Base-by-base conservation (phyloP, 2,329 filamentous ascomycete species). In the Emergomyces orientalis region DNA sequence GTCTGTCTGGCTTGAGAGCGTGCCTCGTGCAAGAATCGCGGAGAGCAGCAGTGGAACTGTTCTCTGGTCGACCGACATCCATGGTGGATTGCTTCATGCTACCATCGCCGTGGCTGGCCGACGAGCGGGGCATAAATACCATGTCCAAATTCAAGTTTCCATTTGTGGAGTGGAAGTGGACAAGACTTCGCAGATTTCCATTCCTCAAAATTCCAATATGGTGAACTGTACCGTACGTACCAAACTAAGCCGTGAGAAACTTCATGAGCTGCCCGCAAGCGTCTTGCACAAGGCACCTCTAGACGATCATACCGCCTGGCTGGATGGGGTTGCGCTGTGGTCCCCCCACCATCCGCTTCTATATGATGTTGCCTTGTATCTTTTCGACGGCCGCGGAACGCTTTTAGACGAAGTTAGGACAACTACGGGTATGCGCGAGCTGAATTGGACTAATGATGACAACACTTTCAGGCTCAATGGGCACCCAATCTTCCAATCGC, bases 1-100 rank as follows among this genome's bases (percentile, higher is more conserved):
- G 69, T 81, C 81, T n/a, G 87, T 90, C 0, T 90, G 87, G 88
- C 70, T 90, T 7, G 84, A 88, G 69, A 81, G 81, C 22, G 80
- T 81, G 0, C 82, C 86, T 0, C 64, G 73, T 0, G 78, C 82
- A 63, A 76, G 86, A 65, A 79, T 89, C 57, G 80, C 79, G 0
- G 78, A 82, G 61, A 74, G 88, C 0, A 84, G 88, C 66, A 73
- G 78, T 1, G 86, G 86, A 1, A 88, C 85, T 0, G 76, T 88
- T 8, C 69, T 89, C 19, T 71, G 79, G 19, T 85, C 85, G 0
- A 80, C 80, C 66, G 81, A 82, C 73, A 72, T 84, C 47, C 80
- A 81, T n/a, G 68, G 72, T 34, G 78, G 82, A 72, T 68, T 70
- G 73, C 72, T 88, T 1, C 76, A 81, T 63, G 82, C 80, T 11